Evolutionary conservation across 768 basidiomycete genomes (phyloP).

Genomic region (Lanmaoa rubissima): DNA sequence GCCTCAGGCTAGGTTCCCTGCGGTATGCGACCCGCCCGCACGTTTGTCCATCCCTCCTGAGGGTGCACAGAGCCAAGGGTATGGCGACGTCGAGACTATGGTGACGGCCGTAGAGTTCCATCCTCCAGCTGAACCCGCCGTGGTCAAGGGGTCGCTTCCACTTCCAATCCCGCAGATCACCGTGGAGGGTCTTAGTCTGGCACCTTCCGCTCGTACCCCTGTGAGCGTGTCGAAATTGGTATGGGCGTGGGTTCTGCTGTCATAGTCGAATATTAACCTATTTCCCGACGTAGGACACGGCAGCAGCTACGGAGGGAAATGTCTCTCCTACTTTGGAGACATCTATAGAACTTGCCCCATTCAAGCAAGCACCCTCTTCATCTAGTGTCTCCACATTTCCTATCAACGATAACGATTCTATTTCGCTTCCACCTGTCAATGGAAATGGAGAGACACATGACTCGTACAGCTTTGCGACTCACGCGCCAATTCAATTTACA

Average conservation of each 20-base stretch:
- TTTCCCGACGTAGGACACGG: conserved; percentile 18
- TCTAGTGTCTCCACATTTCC: conserved; percentile 34
- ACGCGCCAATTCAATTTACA: conserved; percentile 14
- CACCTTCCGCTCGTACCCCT: conserved; percentile 37
- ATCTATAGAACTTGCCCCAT: neutral
- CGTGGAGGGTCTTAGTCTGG: conserved; percentile 7
- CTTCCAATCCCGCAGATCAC: conserved; percentile 20
- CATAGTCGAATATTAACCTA: neutral
- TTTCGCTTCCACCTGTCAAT: conserved; percentile 6
- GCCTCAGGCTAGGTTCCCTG: conserved; percentile 23
- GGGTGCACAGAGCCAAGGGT: neutral
- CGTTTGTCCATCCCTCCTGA: conserved; percentile 17
- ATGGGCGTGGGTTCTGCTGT: neutral
- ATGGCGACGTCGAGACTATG: conserved; percentile 21
- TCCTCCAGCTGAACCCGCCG: conserved; percentile 9
- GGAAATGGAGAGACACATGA: conserved; percentile 12
- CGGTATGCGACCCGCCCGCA: neutral
- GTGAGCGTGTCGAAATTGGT: conserved; percentile 20
- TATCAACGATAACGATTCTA: conserved; percentile 36
- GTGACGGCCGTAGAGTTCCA: conserved; percentile 27
- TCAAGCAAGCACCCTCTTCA: conserved; percentile 5
- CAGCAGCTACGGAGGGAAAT: conserved; percentile 20
- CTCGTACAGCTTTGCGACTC: conserved; percentile 17
- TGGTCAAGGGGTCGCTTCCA: conserved; percentile 9
- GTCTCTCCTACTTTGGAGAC: conserved; percentile 5